Evolutionary conservation across 768 basidiomycete genomes (phyloP).

Genomic region (Trametes villosa): DNA sequence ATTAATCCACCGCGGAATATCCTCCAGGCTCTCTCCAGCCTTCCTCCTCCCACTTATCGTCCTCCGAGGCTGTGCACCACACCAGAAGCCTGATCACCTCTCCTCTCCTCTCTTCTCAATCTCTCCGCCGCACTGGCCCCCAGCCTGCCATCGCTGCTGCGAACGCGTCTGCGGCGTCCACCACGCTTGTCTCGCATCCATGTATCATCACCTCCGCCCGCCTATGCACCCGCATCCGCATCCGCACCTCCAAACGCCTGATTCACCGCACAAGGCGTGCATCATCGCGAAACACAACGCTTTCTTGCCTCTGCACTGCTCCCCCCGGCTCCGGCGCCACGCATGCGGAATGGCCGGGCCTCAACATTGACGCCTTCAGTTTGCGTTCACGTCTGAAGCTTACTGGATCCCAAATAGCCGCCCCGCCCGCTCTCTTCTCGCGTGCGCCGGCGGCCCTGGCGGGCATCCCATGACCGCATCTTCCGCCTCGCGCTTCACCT

Average conservation of each 20-base stretch:
- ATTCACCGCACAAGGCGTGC: too few relatives aligned
- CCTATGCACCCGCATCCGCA: too few relatives aligned
- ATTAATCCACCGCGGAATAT: slow-evolving; percentile 3
- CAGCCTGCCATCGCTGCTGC: too few relatives aligned
- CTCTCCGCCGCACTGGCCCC: background rate
- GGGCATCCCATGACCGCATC: too few relatives aligned
- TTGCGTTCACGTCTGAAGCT: background rate
- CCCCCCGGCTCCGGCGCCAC: background rate
- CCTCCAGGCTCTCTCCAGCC: background rate
- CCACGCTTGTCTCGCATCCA: background rate
- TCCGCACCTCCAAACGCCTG: too few relatives aligned
- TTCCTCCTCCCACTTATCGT: background rate
- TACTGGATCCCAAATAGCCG: background rate
- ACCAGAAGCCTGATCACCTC: slow-evolving; percentile 8
- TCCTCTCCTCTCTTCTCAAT: background rate
- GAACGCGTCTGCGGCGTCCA: background rate
- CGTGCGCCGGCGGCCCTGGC: too few relatives aligned
- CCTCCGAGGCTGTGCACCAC: slow-evolving; percentile 7
- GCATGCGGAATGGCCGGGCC: background rate
- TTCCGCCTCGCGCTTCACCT: too few relatives aligned
- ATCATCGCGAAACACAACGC: background rate
- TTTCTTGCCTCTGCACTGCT: background rate
- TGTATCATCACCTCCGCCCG: background rate
- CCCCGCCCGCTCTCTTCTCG: background rate
- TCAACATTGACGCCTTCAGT: background rate